Conservation (phyloP, 768 basidiomycete genomes). For the Hericium coralloides region DNA sequence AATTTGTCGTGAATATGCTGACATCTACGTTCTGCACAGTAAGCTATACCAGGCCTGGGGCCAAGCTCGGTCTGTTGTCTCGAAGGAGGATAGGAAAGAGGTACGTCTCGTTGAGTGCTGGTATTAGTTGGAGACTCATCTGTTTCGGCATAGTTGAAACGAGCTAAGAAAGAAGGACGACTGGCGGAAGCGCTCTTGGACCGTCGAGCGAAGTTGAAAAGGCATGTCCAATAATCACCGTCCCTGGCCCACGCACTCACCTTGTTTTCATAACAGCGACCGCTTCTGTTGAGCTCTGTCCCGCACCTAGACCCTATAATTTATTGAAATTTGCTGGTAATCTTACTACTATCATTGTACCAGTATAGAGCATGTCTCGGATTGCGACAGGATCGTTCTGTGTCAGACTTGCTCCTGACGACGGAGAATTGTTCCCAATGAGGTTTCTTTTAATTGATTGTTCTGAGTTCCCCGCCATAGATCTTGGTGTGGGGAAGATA, state of each 20-base stretch:
- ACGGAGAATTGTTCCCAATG: no score
- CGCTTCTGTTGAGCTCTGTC: not conserved
- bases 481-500: not conserved
- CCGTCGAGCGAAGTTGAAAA: conserved; percentile 76
- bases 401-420: no score
- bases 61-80: conserved; percentile 64
- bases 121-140: conserved; percentile 2
- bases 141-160: conserved; percentile 49
- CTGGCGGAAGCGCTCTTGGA: conserved; percentile 74
- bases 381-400: no score
- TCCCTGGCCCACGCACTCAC: not conserved
- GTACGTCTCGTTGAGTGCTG: conserved; percentile 27
- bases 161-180: conserved; percentile 71
- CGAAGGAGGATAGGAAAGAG: conserved; percentile 63
- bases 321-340: no score
- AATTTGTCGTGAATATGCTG: not conserved
- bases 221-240: conserved; percentile 29
- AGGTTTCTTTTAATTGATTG: no score
- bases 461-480: no score
- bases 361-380: no score
- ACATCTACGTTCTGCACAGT: conserved; percentile 28
- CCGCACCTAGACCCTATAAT: no score
- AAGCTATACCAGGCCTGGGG: conserved; percentile 79
- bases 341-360: no score
- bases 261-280: not conserved